Evolutionary conservation across 2,329 filamentous ascomycete species (phyloP).

Genomic region (Pezicula radicicola): DNA sequence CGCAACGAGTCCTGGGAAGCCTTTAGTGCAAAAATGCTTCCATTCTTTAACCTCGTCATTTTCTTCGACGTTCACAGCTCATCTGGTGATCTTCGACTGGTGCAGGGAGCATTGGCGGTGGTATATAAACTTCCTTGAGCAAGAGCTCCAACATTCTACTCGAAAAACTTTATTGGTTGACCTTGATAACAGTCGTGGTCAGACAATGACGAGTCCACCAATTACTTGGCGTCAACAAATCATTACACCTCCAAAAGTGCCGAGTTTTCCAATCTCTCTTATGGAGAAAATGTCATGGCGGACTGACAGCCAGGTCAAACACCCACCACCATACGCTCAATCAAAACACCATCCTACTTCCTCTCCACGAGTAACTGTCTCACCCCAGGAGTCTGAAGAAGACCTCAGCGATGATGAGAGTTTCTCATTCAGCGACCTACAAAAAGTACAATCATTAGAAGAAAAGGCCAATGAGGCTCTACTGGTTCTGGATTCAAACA

Average conservation of each 20-base stretch:
- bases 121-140: constrained; percentile 36
- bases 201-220: background rate
- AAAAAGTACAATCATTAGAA: constrained; percentile 30
- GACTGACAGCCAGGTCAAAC: background rate
- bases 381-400: background rate
- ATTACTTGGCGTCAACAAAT: background rate
- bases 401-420: background rate
- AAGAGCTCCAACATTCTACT: constrained; percentile 19
- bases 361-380: background rate
- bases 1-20: constrained; percentile 5
- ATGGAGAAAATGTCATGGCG: background rate
- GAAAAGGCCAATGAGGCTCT: constrained; percentile 34
- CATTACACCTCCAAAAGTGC: background rate
- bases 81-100: constrained; percentile 34
- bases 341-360: background rate
- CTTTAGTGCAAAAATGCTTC: constrained; percentile 5
- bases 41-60: constrained; percentile 12
- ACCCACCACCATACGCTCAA: background rate
- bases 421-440: constrained; percentile 29
- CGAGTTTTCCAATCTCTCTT: no score
- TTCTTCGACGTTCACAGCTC: constrained; percentile 24
- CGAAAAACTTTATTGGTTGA: constrained; percentile 1
- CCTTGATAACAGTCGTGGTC: background rate
- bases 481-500: constrained; percentile 29
- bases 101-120: constrained; percentile 38